phyloP scores from a whole-genome alignment of 768 basidiomycete genomes.

The Boletus sensibilis region DNA sequence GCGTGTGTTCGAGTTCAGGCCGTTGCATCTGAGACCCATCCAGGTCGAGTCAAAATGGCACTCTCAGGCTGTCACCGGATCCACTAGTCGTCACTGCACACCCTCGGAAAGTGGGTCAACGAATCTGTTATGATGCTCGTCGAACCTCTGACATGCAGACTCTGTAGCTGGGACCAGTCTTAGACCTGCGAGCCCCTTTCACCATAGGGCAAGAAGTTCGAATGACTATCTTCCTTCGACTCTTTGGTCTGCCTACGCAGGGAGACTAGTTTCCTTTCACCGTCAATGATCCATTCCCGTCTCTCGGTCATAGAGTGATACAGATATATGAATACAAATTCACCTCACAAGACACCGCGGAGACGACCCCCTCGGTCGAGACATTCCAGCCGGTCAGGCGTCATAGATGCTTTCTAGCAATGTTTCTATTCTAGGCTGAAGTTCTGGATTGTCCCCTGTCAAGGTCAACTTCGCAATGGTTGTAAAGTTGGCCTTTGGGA shows the following conservation, averaged over 20 bases:
- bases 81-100: neutral
- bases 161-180: neutral
- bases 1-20: neutral
- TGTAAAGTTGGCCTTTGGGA: conserved; percentile 54
- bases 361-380: neutral
- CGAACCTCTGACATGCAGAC: neutral
- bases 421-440: conserved; percentile 42
- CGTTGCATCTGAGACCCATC: neutral
- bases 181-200: neutral
- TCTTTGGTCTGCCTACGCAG: neutral
- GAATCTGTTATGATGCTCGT: neutral
- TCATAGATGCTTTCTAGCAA: conserved; percentile 50
- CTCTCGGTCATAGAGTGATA: neutral
- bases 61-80: neutral
- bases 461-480: conserved; percentile 44
- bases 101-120: neutral
- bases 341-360: neutral
- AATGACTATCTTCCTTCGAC: neutral
- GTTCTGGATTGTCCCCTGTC: conserved; percentile 34
- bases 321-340: neutral
- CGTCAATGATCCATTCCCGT: neutral
- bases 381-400: neutral
- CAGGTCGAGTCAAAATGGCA: neutral
- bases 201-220: neutral
- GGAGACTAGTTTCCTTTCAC: neutral